Evolutionary conservation across 495 filamentous ascomycete genomes (phyloP).

Genomic region (Cercophora sp.): DNA sequence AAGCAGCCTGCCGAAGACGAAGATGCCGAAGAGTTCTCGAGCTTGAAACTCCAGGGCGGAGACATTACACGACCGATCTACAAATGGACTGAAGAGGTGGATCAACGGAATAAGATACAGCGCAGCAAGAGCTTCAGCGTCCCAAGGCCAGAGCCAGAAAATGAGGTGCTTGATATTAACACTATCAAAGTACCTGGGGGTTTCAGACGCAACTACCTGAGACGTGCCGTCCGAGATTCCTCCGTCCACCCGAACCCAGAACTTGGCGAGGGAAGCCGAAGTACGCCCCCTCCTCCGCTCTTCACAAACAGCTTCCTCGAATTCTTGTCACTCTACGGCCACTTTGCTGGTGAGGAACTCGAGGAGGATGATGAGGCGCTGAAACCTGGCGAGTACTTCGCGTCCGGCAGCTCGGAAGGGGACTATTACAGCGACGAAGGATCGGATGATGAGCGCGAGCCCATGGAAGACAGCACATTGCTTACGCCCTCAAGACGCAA

Average conservation of each 20-base stretch:
- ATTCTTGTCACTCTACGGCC: slow-evolving; percentile 89
- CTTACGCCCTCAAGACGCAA: slow-evolving; percentile 67
- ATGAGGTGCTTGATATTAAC: slow-evolving; percentile 74
- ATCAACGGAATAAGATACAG: slow-evolving; percentile 53
- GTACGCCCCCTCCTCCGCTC: slow-evolving; percentile 52
- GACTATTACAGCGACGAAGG: slow-evolving; percentile 40
- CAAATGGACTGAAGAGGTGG: slow-evolving; percentile 83
- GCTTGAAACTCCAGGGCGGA: slow-evolving; percentile 83
- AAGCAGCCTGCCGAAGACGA: slow-evolving; percentile 47
- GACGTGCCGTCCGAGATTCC: slow-evolving; percentile 61
- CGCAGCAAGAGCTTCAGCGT: slow-evolving; percentile 84
- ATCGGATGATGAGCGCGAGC: slow-evolving; percentile 62
- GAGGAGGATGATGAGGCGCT: slow-evolving; percentile 92
- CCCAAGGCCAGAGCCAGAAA: slow-evolving; percentile 69
- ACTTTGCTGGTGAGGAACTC: slow-evolving; percentile 94
- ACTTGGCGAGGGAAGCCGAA: slow-evolving; percentile 31
- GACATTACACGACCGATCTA: slow-evolving; percentile 94
- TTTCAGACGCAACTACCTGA: slow-evolving; percentile 83
- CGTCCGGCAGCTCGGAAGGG: slow-evolving; percentile 59
- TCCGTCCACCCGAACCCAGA: slow-evolving; percentile 41
- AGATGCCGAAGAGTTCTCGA: slow-evolving; percentile 81
- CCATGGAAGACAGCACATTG: slow-evolving; percentile 77
- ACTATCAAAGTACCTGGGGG: slow-evolving; percentile 89
- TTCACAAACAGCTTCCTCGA: slow-evolving; percentile 91
- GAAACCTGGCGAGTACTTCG: slow-evolving; percentile 79